Base-by-base conservation (phyloP, 192 early-diverging fungal species). In the Coemansia sp. region DNA sequence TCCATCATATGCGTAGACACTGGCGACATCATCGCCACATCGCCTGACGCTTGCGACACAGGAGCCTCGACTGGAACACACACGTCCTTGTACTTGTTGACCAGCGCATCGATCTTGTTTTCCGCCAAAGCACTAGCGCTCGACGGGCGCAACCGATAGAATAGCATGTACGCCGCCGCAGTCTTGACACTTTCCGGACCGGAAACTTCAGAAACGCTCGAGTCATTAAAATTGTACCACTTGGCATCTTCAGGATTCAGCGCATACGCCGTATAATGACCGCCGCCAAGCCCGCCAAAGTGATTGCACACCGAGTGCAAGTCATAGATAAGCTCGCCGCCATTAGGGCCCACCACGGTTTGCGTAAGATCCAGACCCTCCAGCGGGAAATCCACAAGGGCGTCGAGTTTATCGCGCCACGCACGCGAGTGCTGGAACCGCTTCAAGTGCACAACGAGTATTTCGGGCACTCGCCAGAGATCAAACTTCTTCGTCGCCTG, bases 141-240 rank as follows among this genome's bases (percentile, higher is more conserved):
- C 4, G 39, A 31, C 21, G 68, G 24, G 19, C 72, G 63, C 29
- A 64, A 63, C 6, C 67, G 73, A 45, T 86, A 86, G 68, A 79
- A 86, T 50, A 86, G 62, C 67, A 86, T 75, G 61, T 86, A 86
- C 0, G 85, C 82, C 14, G 82, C 75, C 0, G 66, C 11, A 2
- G 72, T 74, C 62, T 77, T 79, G 14, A 78, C 54, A 24, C 59
- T 56, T 6, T 77, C 74, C 8, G 67, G 39, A 8, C 51, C 62
- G 4, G 21, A 19, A 0, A 87, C 77, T 8, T 64, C 66, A 10
- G 73, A 78, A 3, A 93, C 92, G 36, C 81, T 86, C 13, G 86
- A 87, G 73, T 95, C 92, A 74, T 95, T 89, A 67, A 92, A 92
- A 68, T 93, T 88, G 75, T 93, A 93, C 93, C 93, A 93, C 40